Percentiles rank a stretch among this genome's conserved stretches.
Evolutionary conservation across 805 yeast species (phyloP).

Genomic region (Nakazawaea peltata): DNA sequence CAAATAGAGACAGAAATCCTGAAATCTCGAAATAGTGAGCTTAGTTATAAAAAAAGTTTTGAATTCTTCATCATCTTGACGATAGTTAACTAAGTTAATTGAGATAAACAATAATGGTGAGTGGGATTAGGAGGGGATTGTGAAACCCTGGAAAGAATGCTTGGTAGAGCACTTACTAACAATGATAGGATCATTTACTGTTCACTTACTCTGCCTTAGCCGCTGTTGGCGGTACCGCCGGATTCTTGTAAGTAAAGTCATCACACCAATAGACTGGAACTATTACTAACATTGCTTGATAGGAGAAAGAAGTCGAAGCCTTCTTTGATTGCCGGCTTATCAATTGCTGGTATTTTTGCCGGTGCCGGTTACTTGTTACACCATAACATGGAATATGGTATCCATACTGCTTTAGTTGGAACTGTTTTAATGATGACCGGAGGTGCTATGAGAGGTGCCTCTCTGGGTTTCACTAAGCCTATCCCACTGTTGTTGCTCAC

Average conservation of each 20-base stretch:
- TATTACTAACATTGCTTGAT: conserved; percentile 2
- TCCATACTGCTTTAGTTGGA: conserved; percentile 71
- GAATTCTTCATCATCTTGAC: too few relatives aligned
- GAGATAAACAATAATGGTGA: too few relatives aligned
- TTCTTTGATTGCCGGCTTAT: conserved; percentile 69
- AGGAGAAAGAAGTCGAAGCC: conserved; percentile 66
- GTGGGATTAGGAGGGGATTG: too few relatives aligned
- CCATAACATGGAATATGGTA: conserved; percentile 69
- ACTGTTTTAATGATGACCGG: conserved; percentile 61
- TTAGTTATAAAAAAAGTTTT: too few relatives aligned
- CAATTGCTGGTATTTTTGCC: conserved; percentile 54
- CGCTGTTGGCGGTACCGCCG: conserved; percentile 64
- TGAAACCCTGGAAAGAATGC: too few relatives aligned
- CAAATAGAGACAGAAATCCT: too few relatives aligned
- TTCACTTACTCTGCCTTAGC: conserved; percentile 63
- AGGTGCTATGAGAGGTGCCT: conserved; percentile 63
- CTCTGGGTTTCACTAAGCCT: conserved; percentile 56
- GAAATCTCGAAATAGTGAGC: too few relatives aligned
- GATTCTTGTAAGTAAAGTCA: conserved; percentile 47
- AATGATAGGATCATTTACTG: conserved; percentile 63
- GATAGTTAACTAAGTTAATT: too few relatives aligned
- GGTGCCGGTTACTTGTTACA: conserved; percentile 67
- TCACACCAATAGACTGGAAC: too few relatives aligned
- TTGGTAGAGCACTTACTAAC: neutral
- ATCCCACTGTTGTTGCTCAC: conserved; percentile 61